A percentile compares a stretch with the other conserved stretches of the same genome.
These are phyloP conservation scores for Rubia balearica DNA, from an alignment of 305 asterid genomes.

Conservation along the genomic window DNA sequence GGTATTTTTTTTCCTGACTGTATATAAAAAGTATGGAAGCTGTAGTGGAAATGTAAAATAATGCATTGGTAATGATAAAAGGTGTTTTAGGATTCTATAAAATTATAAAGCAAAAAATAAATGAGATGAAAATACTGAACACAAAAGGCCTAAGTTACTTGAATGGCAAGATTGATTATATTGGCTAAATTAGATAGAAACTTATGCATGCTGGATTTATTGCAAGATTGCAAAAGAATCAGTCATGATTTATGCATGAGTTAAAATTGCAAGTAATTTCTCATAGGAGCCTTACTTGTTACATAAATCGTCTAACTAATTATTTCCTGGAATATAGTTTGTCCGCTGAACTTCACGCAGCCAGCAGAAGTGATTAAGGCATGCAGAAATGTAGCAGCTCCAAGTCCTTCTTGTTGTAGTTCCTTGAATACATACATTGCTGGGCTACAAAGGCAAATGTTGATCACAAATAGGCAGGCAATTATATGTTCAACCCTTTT, in stretches of 20 bases:
- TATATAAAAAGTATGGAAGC: background rate
- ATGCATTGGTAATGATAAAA: no score
- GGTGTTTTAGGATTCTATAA: no score
- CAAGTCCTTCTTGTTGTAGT: slow-evolving; percentile 87
- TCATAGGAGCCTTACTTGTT: background rate
- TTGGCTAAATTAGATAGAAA: background rate
- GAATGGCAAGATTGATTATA: background rate
- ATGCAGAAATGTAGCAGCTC: slow-evolving; percentile 72
- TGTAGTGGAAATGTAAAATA: no score
- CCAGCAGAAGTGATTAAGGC: slow-evolving; percentile 76
- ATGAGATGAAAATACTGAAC: background rate
- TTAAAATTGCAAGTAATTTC: background rate
- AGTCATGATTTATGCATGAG: background rate
- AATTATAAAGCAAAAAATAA: background rate
- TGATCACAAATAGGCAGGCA: slow-evolving; percentile 90
- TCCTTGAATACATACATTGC: slow-evolving; percentile 63
- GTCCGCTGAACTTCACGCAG: slow-evolving; percentile 76
- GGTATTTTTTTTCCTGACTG: background rate
- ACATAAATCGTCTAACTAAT: background rate
- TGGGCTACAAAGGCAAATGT: slow-evolving; percentile 76
- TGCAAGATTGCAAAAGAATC: background rate
- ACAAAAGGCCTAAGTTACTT: background rate
- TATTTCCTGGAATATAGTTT: slow-evolving; percentile 40
- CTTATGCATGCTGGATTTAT: background rate
- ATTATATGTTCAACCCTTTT: slow-evolving; percentile 69